Evolutionary conservation across 345 rosid genomes (phyloP).

Genomic region (Carallia brachiata): DNA sequence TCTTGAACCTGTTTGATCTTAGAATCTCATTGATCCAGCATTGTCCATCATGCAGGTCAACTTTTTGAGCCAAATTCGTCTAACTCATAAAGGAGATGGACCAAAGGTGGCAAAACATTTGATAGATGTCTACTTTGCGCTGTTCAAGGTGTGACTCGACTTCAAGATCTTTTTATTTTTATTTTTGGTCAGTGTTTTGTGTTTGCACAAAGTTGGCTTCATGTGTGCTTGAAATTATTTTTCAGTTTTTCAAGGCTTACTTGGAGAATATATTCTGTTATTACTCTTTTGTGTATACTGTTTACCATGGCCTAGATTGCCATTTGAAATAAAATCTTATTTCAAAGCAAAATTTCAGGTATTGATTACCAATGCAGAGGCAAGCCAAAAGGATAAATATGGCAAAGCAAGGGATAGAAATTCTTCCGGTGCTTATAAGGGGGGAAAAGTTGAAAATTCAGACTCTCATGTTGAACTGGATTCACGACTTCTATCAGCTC

Average conservation of each 20-base stretch:
- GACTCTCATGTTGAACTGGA: conserved; percentile 85
- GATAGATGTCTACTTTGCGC: conserved; percentile 89
- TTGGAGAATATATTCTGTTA: no score
- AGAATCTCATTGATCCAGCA: conserved; percentile 7
- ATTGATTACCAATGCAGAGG: conserved; percentile 56
- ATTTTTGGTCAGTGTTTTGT: no score
- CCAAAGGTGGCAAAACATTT: conserved; percentile 85
- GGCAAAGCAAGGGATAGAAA: conserved; percentile 27
- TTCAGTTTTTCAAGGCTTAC: no score
- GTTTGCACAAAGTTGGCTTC: no score
- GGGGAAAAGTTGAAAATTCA: conserved; percentile 33
- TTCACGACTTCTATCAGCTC: conserved; percentile 88
- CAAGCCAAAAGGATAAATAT: conserved; percentile 32
- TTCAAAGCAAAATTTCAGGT: conserved; percentile 46
- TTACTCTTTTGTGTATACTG: no score
- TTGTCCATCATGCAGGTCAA: conserved; percentile 61
- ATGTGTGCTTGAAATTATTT: no score
- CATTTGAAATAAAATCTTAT: conserved; percentile 12
- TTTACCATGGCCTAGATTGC: no score
- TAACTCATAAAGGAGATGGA: conserved; percentile 82
- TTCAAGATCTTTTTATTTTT: no score
- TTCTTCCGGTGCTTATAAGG: conserved; percentile 31
- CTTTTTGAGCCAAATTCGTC: conserved; percentile 81
- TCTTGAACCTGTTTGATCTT: background rate
- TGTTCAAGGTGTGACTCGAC: conserved; percentile 59